Evolutionary conservation across 106 monocot genomes (phyloP).

Genomic region (Phalaenopsis aphrodite): DNA sequence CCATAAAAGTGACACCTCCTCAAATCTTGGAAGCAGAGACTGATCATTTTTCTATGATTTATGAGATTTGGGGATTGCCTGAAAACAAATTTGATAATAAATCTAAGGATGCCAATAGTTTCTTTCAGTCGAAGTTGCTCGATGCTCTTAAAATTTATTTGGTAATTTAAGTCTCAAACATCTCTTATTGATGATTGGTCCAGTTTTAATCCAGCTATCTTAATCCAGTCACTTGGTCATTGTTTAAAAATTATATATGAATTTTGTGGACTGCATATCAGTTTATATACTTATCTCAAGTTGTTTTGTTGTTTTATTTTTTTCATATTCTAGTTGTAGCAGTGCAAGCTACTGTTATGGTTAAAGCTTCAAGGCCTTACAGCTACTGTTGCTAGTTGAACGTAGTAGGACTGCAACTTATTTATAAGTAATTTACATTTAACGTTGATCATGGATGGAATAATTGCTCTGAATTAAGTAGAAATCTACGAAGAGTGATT

Average conservation of each 20-base stretch:
- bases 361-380: neutral
- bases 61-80: constrained; percentile 60
- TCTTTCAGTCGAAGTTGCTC: constrained; percentile 70
- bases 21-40: constrained; percentile 23
- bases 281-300: neutral
- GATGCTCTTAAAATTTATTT: constrained; percentile 66
- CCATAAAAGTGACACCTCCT: neutral
- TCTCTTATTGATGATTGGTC: neutral
- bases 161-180: constrained; percentile 26
- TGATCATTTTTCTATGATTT: constrained; percentile 11
- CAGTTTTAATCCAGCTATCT: neutral
- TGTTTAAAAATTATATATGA: neutral
- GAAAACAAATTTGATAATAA: constrained; percentile 15
- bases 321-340: neutral
- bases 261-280: neutral
- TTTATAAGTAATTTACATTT: neutral
- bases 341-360: neutral
- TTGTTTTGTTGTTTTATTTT: neutral
- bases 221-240: constrained; percentile 1
- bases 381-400: neutral
- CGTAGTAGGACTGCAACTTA: neutral
- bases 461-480: neutral
- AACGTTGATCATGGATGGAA: neutral
- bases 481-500: neutral
- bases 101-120: constrained; percentile 20